phyloP scores from a whole-genome alignment of 768 basidiomycete genomes.

The Panellus pusillus region DNA sequence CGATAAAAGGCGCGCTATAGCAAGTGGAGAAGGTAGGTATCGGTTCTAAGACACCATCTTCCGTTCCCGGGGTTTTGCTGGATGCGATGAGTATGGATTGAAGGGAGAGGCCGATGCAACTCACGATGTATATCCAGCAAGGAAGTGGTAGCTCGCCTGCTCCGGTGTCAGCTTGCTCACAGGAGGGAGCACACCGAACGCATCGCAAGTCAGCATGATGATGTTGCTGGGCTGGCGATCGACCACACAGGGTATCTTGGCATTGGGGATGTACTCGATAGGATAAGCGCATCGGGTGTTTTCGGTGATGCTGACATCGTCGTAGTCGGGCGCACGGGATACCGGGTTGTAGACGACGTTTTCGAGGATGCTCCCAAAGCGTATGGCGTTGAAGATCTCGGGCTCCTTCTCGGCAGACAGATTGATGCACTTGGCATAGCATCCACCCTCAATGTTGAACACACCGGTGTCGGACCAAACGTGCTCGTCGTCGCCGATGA shows the following conservation, averaged over 20 bases:
- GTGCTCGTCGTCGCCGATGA: conserved; percentile 99
- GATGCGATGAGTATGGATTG: conserved; percentile 22
- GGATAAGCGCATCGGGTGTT: conserved; percentile 99
- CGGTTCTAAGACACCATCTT: conserved; percentile 96
- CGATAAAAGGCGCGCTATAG: conserved; percentile 99
- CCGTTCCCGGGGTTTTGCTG: conserved; percentile 98
- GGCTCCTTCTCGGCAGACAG: conserved; percentile 97
- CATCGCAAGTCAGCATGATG: conserved; percentile 97
- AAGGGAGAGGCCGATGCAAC: conserved; percentile 25
- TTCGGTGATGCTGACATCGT: conserved; percentile 95
- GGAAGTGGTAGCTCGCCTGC: conserved; percentile 97
- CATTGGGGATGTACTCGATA: conserved; percentile 95
- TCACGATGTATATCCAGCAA: conserved; percentile 93
- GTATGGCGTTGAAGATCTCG: conserved; percentile 94
- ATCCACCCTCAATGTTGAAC: conserved; percentile 99
- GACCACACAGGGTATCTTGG: conserved; percentile 89
- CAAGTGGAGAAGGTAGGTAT: conserved; percentile 99
- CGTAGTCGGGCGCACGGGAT: conserved; percentile 86
- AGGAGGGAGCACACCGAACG: conserved; percentile 96
- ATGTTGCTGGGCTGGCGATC: conserved; percentile 89
- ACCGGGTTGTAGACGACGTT: conserved; percentile 95
- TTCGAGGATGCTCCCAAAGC: conserved; percentile 95
- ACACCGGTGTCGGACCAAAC: conserved; percentile 99
- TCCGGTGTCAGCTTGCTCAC: conserved; percentile 89
- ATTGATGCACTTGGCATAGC: conserved; percentile 98